Base-by-base conservation (phyloP, 106 monocot species). In the Hemerocallis citrina region DNA sequence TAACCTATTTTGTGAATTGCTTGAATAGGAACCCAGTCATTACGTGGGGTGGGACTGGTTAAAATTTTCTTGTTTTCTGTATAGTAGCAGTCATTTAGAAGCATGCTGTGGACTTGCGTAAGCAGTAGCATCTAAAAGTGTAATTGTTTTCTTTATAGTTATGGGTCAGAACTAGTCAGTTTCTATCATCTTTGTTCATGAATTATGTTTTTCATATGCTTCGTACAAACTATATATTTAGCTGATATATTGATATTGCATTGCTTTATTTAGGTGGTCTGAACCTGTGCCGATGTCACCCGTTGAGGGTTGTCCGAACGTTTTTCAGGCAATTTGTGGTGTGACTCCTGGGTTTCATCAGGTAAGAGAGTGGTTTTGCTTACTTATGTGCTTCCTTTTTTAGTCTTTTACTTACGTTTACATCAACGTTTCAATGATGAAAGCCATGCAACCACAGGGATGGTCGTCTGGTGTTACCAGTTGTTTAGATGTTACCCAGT, bases 241-340 rank as follows among this genome's bases (percentile, higher is more conserved):
- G 9, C n/a, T 1, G 9, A 15, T 16, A 25, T 50, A 25, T 19
- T n/a, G 3, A n/a, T 19, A n/a, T 39, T 59, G 24, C 22, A 23
- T 0, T 38, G 13, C 22, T 34, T 59, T 20, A 8, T 52, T 59
- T 57, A 96, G 95, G 83, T 96, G 95, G 95, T 52, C 75, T 14
- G 90, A 91, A 43, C 81, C 72, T 72, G 67, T 96, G 57, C 81
- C 66, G 13, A 96, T 96, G 95, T 76, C 87, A 34, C 90, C 90
- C 27, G 67, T 96, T 14, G 95, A 91, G 67, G 87, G 79, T 48
- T 84, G 86, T 19, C 86, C 95, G 45, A 70, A 81, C 57, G 81
- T 85, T 4, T 96, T 91, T 66, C 90, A 96, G 62, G 87, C 72
- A 47, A 63, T 91, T 55, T 81, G 74, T 69, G 84, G 64, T 38